Evolutionary conservation across 805 yeast species (phyloP), one percentile per base, ranked within the genome.

Genomic region (Starmerella cellae): DNA sequence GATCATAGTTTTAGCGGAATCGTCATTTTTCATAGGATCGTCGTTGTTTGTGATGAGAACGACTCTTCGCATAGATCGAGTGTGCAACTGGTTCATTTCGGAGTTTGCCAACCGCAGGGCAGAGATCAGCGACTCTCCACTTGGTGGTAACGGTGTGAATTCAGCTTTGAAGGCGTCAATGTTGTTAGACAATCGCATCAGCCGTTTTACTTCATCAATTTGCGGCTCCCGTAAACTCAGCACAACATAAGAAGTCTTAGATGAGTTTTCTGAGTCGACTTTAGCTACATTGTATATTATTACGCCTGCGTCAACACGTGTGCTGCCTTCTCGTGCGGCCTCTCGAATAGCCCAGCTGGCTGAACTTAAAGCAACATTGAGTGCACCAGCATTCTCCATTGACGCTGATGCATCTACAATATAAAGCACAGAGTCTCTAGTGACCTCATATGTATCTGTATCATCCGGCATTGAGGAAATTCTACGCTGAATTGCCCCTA

Each of bases 291-390:
- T 39, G 48, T 53, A 58, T 72, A 71, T 55, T 71, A 77, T 73
- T 37, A 85, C 71, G 0, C 95, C 96, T 21, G 83, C 64, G 0
- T 83, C 87, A 22, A 28, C 32, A 1, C 88, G 79, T 35, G 67
- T 65, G 1, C 85, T 82, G 30, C 73, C 60, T 0, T 79, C 68
- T 27, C 80, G 74, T 2, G 80, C 74, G 44, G 82, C 63, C 38
- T 75, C 78, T 3, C 77, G 66, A 61, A 84, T 71, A 28, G 83
- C 62, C n/a, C 73, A 75, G 40, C 69, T 64, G 5, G 82, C 64
- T 2, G 80, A 68, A 13, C 66, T 66, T 16, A 87, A 51, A 10
- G 63, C 44, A n/a, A 31, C 31, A 5, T 28, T 42, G 17, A 37
- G 49, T 16, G 49, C 53, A n/a, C 43, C 48, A 29, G 38, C 27